A percentile compares a stretch with the other conserved stretches of the same genome.
phyloP scores from a whole-genome alignment of 1,284 basidiomycete genomes.

The Ustilago nuda region DNA sequence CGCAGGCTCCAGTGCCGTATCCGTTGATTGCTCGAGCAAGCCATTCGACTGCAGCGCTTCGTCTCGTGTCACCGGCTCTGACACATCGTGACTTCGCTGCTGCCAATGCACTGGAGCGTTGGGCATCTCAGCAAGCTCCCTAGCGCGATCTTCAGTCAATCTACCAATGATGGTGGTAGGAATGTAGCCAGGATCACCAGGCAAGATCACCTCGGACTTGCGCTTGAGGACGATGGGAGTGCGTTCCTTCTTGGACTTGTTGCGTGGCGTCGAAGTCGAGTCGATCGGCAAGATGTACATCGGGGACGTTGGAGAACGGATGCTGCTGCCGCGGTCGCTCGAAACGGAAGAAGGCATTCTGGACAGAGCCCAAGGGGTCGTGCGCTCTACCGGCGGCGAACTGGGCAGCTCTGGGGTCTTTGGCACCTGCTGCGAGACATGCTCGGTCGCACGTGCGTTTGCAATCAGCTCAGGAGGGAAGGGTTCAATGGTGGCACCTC shows the following conservation, averaged over 20 bases:
- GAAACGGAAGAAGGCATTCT: constrained; percentile 21
- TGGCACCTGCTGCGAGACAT: constrained; percentile 5
- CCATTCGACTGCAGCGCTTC: background rate
- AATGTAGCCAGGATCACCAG: constrained; percentile 29
- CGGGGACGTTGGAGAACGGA: constrained; percentile 33
- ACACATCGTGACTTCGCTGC: constrained; percentile 2
- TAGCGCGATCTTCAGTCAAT: constrained; percentile 20
- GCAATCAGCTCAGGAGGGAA: constrained; percentile 40
- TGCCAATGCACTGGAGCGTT: background rate
- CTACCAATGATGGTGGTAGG: constrained; percentile 28
- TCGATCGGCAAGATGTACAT: constrained; percentile 40
- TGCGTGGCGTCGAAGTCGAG: constrained; percentile 35
- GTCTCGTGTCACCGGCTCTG: background rate
- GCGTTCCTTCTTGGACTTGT: constrained; percentile 31
- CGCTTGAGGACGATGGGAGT: constrained; percentile 48
- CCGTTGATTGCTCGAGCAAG: constrained; percentile 6
- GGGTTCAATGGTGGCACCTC: constrained; percentile 47
- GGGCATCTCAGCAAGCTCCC: constrained; percentile 9
- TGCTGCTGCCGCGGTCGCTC: constrained; percentile 22
- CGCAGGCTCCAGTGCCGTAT: constrained; percentile 8
- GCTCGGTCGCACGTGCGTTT: constrained; percentile 11
- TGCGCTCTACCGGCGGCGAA: constrained; percentile 17
- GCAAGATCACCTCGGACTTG: constrained; percentile 42
- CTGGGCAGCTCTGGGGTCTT: constrained; percentile 19
- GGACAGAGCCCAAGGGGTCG: constrained; percentile 25